A percentile compares a stretch with the other conserved stretches of the same genome.
These are phyloP conservation scores for Plantago lanceolata DNA, from an alignment of 305 asterid genomes.

Conservation along the genomic window DNA sequence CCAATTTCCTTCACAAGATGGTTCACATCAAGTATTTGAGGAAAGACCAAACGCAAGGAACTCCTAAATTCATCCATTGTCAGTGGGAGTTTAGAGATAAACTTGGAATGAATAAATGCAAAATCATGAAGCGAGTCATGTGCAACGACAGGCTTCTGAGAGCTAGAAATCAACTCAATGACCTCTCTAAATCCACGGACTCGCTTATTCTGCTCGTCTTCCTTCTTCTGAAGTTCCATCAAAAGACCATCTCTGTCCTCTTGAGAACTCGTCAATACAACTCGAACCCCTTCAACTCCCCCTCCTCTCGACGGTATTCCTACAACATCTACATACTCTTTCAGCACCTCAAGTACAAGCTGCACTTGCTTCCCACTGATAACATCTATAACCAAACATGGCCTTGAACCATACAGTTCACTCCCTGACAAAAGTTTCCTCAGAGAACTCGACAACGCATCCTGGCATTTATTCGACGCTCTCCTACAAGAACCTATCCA, in stretches of 20 bases:
- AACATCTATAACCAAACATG: constrained; percentile 67
- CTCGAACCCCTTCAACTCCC: constrained; percentile 58
- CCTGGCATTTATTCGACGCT: constrained; percentile 47
- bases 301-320: constrained; percentile 47
- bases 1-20: constrained; percentile 70
- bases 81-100: constrained; percentile 67
- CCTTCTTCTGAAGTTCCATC: constrained; percentile 65
- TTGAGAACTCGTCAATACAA: constrained; percentile 62
- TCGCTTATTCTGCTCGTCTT: constrained; percentile 48
- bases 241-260: constrained; percentile 57
- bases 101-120: constrained; percentile 67
- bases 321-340: constrained; percentile 51
- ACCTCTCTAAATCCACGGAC: constrained; percentile 81
- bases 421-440: constrained; percentile 59
- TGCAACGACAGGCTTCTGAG: constrained; percentile 74
- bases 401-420: constrained; percentile 71
- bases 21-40: constrained; percentile 57
- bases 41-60: constrained; percentile 53
- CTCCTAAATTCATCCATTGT: constrained; percentile 60
- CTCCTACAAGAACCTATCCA: constrained; percentile 56
- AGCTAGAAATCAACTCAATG: constrained; percentile 75
- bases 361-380: constrained; percentile 83
- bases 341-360: constrained; percentile 64
- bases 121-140: constrained; percentile 82
- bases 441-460: constrained; percentile 57